phyloP scores from a whole-genome alignment of 1,284 basidiomycete genomes.

The Leccinum colubrinum region DNA sequence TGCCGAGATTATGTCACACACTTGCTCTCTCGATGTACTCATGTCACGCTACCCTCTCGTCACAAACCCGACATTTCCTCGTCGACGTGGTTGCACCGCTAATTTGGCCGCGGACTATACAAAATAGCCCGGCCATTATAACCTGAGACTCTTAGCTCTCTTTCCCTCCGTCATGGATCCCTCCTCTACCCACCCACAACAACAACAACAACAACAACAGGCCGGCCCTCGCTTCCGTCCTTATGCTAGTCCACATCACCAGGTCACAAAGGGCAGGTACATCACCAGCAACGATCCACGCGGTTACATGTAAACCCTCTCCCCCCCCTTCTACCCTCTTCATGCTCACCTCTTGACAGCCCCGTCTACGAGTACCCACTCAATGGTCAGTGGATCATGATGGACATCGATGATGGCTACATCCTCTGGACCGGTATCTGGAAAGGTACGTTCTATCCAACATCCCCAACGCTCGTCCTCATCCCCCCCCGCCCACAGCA shows the following conservation, averaged over 20 bases:
- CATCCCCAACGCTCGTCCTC: background rate
- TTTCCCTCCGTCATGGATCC: constrained; percentile 21
- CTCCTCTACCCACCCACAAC: constrained; percentile 41
- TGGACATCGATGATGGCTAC: constrained; percentile 88
- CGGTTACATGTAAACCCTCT: constrained; percentile 2
- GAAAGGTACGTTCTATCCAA: constrained; percentile 57
- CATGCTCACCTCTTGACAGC: constrained; percentile 36
- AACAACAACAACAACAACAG: constrained; percentile 16
- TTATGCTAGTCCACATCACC: constrained; percentile 73
- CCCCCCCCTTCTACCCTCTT: background rate
- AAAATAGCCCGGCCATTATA: constrained; percentile 25
- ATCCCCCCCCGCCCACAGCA: constrained; percentile 40
- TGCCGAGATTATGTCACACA: constrained; percentile 36
- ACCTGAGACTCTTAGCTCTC: constrained; percentile 3
- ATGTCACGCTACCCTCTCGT: constrained; percentile 21
- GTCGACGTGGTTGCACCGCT: constrained; percentile 35
- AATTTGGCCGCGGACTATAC: constrained; percentile 33
- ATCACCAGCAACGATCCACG: constrained; percentile 84
- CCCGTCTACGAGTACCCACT: constrained; percentile 86
- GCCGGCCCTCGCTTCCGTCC: constrained; percentile 65
- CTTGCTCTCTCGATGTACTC: constrained; percentile 18
- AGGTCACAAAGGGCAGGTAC: constrained; percentile 80
- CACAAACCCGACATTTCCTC: constrained; percentile 32
- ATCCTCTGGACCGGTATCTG: constrained; percentile 87
- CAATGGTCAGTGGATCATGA: constrained; percentile 89